These are phyloP conservation scores for Akanthomyces dipterigenus DNA, from an alignment of 2,329 filamentous ascomycete species.

Conservation along the genomic window DNA sequence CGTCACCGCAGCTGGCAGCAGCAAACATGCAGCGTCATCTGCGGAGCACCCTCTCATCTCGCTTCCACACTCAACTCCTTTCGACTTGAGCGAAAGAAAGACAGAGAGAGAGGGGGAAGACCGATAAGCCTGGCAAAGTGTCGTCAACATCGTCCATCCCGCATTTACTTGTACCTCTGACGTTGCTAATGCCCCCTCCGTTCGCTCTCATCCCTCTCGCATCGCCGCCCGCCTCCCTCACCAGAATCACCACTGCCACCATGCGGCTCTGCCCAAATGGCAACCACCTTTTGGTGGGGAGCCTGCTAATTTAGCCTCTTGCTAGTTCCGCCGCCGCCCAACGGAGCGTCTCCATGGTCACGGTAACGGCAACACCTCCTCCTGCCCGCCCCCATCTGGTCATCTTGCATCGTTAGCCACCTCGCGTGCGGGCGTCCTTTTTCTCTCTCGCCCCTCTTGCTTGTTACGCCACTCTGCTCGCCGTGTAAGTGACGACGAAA, in stretches of 20 bases:
- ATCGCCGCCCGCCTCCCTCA: background rate
- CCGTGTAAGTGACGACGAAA: conserved; percentile 5
- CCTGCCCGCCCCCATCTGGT: background rate
- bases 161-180: too few species aligned
- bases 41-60: too few species aligned
- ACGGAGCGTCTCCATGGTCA: background rate
- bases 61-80: too few species aligned
- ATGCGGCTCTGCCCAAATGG: background rate
- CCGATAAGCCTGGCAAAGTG: too few species aligned
- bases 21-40: too few species aligned
- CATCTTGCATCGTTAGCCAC: conserved; percentile 6
- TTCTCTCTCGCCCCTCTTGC: background rate
- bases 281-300: background rate
- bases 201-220: background rate
- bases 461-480: conserved; percentile 2
- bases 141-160: too few species aligned
- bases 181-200: background rate
- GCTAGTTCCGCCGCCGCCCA: background rate
- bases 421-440: background rate
- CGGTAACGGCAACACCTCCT: background rate
- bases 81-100: too few species aligned
- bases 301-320: background rate
- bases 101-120: too few species aligned
- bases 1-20: too few species aligned
- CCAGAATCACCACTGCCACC: too few species aligned